Conservation (phyloP, 2,329 filamentous ascomycete species). For the Ilyonectria mors-panacis region DNA sequence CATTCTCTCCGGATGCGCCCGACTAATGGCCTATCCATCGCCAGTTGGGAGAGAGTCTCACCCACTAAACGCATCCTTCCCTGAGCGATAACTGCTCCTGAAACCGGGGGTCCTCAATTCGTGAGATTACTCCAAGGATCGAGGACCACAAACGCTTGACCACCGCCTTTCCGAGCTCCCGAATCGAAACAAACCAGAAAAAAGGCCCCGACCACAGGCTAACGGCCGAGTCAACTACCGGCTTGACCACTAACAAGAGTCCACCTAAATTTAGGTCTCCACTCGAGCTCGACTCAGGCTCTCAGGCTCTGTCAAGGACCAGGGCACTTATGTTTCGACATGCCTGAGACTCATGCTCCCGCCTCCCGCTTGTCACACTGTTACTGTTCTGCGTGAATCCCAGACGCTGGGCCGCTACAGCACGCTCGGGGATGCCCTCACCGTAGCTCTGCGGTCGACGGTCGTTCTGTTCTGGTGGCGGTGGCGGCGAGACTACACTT, state of each 20-base stretch:
- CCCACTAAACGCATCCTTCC: constrained; percentile 7
- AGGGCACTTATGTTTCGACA: neutral
- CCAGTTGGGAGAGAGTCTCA: neutral
- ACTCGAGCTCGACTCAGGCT: neutral
- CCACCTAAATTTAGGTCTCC: constrained; percentile 3
- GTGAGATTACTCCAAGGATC: neutral
- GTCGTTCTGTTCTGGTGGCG: neutral
- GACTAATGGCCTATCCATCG: neutral
- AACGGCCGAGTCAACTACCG: neutral
- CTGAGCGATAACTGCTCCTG: constrained; percentile 12
- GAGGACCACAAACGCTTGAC: neutral
- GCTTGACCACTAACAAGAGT: neutral
- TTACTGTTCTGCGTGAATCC: neutral
- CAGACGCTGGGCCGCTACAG: neutral
- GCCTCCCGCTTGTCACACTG: neutral
- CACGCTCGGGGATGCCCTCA: neutral
- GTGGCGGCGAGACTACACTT: neutral
- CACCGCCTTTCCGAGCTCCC: neutral
- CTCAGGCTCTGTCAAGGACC: neutral
- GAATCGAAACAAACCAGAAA: too few species aligned
- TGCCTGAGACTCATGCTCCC: neutral
- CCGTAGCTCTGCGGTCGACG: neutral
- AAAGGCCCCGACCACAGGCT: neutral
- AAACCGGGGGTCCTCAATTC: constrained; percentile 7
- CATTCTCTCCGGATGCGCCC: neutral